phyloP scores from a whole-genome alignment of 768 basidiomycete genomes.

The Neoboletus subvelutipes region DNA sequence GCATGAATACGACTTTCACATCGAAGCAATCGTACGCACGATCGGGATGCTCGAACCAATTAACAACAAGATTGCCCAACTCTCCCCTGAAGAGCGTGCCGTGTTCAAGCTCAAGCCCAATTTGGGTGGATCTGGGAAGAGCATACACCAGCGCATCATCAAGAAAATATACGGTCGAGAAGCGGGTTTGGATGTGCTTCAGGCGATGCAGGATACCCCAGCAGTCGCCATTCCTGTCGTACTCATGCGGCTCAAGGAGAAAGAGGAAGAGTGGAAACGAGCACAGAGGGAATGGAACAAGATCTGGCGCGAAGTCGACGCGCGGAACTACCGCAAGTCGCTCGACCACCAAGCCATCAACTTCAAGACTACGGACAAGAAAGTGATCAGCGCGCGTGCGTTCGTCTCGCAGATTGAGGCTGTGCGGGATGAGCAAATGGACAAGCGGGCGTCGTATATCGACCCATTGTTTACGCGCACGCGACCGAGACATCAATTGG shows the following conservation, averaged over 20 bases:
- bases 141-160: constrained; percentile 88
- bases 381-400: constrained; percentile 68
- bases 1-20: constrained; percentile 98
- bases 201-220: constrained; percentile 91
- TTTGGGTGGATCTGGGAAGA: constrained; percentile 78
- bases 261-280: constrained; percentile 98
- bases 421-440: constrained; percentile 77
- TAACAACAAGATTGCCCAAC: constrained; percentile 78
- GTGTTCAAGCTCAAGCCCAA: constrained; percentile 88
- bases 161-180: constrained; percentile 97
- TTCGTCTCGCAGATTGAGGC: constrained; percentile 85
- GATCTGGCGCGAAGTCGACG: constrained; percentile 96
- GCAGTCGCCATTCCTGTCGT: constrained; percentile 88
- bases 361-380: constrained; percentile 92
- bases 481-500: constrained; percentile 73
- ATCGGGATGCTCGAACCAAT: constrained; percentile 91
- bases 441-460: constrained; percentile 61
- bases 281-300: constrained; percentile 99
- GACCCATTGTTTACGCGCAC: constrained; percentile 57
- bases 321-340: constrained; percentile 89
- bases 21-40: constrained; percentile 91
- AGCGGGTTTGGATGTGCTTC: constrained; percentile 74
- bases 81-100: constrained; percentile 74
- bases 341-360: constrained; percentile 91
- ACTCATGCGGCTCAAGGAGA: constrained; percentile 84